Base-by-base conservation (phyloP, 192 early-diverging fungal species). In the Anaeromyces robustus region DNA sequence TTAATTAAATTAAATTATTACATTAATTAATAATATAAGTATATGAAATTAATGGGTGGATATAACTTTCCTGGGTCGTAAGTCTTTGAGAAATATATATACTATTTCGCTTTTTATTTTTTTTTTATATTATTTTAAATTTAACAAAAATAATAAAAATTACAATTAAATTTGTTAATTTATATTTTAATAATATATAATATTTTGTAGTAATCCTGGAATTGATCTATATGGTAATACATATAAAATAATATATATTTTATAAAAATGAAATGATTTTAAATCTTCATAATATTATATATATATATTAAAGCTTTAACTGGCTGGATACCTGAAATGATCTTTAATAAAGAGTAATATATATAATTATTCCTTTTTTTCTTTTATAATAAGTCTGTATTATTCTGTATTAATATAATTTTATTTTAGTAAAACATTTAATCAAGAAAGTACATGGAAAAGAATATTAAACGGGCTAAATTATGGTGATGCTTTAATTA, bases 11-110 rank as follows among this genome's bases (percentile, higher is more conserved):
- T 22, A 52, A 16, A 22, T 52, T 32, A n/a, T n/a, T n/a, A n/a
- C n/a, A n/a, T n/a, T n/a, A n/a, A 32, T 32, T 11, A 7, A 32
- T 39, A 14, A 14, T 14, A 14, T 29, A 80, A 90, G 81, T 98
- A 96, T 82, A 91, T 96, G 91, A 98, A 98, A 85, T 84, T 96
- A 1, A 95, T 95, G 93, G 96, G 96, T 77, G 96, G 96, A 28
- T 98, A 96, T 83, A 93, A 94, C 82, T 98, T 96, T 84, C 95
- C 94, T 2, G 96, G 95, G 77, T 96, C 95, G 86, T 90, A 87
- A 83, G 89, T 89, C 22, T 31, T 30, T n/a, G 77, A 77, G 28
- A 31, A n/a, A n/a, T n/a, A 43, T 31, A 82, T 80, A 79, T 77
- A 79, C 80, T 78, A 34, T 29, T 7, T 34, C 32, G 12, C 3